Percentiles rank a stretch among this genome's conserved stretches.
Evolutionary conservation across 2,329 filamentous ascomycete species (phyloP).

Genomic region (Stachybotrys chlorohalonatus): DNA sequence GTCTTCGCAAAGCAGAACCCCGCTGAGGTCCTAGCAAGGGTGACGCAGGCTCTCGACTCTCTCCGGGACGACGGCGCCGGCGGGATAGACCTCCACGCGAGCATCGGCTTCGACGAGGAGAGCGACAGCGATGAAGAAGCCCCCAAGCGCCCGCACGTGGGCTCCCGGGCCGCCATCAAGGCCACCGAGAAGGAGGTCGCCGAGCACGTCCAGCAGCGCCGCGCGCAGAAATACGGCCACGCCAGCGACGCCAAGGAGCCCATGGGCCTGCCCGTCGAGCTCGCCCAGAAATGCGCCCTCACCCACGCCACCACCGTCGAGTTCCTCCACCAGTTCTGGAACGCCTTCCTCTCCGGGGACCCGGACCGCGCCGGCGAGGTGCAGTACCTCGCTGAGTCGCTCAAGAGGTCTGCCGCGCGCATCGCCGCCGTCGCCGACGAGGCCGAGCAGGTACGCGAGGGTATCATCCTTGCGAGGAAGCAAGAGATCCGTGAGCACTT

Average conservation of each 20-base stretch:
- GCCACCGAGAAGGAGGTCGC: conserved; percentile 59
- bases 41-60: conserved; percentile 53
- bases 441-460: conserved; percentile 65
- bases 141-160: conserved; percentile 48
- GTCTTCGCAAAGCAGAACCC: conserved; percentile 64
- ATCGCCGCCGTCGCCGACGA: conserved; percentile 73
- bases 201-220: conserved; percentile 52
- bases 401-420: conserved; percentile 66
- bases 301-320: conserved; percentile 92
- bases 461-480: conserved; percentile 57
- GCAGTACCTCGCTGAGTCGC: conserved; percentile 70
- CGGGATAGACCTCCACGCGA: conserved; percentile 51
- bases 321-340: conserved; percentile 97
- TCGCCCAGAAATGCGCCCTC: conserved; percentile 49
- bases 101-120: conserved; percentile 61
- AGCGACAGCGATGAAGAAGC: conserved; percentile 58
- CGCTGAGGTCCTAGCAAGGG: conserved; percentile 52
- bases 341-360: conserved; percentile 82
- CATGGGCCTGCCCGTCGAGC: conserved; percentile 45
- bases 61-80: conserved; percentile 38
- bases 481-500: conserved; percentile 62
- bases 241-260: conserved; percentile 36
- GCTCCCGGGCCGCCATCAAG: conserved; percentile 57
- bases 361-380: conserved; percentile 72
- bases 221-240: conserved; percentile 47